Base-by-base conservation (phyloP, 495 filamentous ascomycete genomes). In the Penicillium cataractarum region DNA sequence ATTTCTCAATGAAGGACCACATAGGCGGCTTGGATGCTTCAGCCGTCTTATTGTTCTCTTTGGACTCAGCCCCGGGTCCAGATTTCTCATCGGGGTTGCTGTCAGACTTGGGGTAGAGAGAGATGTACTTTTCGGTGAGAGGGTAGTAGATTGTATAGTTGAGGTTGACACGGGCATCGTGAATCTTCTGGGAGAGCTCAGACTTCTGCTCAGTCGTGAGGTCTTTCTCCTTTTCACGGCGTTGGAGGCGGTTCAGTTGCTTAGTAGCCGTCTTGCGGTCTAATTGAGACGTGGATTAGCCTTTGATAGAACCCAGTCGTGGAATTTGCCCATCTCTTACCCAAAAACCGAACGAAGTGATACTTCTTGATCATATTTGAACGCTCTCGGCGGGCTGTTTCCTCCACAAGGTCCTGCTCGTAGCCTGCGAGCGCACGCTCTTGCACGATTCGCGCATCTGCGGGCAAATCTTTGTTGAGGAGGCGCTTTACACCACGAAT, bases 331-430 rank as follows among this genome's bases (percentile, higher is more conserved):
- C 17, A 19, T 1, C 17, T 68, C 71, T 54, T 72, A 81, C 77
- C 93, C 84, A 83, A 90, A 91, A 99, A 99, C 52, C 95, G 82
- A 26, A 97, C 90, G 85, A 95, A 97, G 71, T 97, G 94, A 71
- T 97, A 99, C 68, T 87, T 92, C 71, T 82, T 84, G 53, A 94
- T 93, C 84, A 96, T 90, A 57, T 84, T 82, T 60, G 84, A 86
- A 69, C 89, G 84, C 61, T 81, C 78, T 62, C 85, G 83, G 62
- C 89, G 84, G 54, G 77, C 75, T 69, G 84, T 88, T 65, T 88
- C 86, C 13, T 83, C 74, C 26, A 74, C 82, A 19, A 98, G 80
- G 65, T 93, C 91, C 57, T 87, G 83, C 72, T 91, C 82, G 72
- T 90, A 92, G 0, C 87, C 87, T 24, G 82, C 82, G 48, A 97